Evolutionary conservation across 345 rosid genomes (phyloP).

Genomic region (Durio zibethinus): DNA sequence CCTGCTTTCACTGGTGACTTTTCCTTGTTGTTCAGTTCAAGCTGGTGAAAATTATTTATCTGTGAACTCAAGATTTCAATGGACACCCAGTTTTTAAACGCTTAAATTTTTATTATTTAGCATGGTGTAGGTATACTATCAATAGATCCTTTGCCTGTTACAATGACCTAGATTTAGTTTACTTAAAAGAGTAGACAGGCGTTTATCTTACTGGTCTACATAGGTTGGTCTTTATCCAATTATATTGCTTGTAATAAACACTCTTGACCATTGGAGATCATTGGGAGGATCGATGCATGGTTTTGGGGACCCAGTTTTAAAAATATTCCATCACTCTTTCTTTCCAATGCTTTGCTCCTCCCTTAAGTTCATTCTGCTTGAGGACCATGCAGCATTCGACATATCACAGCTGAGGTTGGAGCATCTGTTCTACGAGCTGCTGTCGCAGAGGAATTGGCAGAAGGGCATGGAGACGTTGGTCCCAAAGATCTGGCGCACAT

Average conservation of each 20-base stretch:
- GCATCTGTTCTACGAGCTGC: conserved; percentile 92
- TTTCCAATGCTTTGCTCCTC: too few species aligned
- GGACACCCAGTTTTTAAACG: neutral
- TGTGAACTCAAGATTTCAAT: neutral
- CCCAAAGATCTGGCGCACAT: conserved; percentile 66
- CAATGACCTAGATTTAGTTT: neutral
- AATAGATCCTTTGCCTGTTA: neutral
- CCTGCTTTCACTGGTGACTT: neutral
- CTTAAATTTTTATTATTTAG: neutral
- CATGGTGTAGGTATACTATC: neutral
- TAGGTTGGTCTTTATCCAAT: neutral
- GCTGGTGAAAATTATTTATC: neutral
- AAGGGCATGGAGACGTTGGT: conserved; percentile 74
- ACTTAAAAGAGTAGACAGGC: neutral
- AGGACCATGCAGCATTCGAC: conserved; percentile 66
- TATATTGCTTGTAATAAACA: neutral
- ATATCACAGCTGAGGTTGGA: conserved; percentile 89
- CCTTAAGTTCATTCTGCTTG: neutral
- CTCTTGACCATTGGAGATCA: neutral
- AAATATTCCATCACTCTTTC: neutral
- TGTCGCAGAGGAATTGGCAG: conserved; percentile 71
- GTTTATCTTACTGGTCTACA: neutral
- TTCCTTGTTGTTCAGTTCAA: neutral
- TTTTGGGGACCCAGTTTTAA: neutral
- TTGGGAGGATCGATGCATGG: neutral